Conservation (phyloP, 1,284 basidiomycete species). For the Ceratobasidium sp. region DNA sequence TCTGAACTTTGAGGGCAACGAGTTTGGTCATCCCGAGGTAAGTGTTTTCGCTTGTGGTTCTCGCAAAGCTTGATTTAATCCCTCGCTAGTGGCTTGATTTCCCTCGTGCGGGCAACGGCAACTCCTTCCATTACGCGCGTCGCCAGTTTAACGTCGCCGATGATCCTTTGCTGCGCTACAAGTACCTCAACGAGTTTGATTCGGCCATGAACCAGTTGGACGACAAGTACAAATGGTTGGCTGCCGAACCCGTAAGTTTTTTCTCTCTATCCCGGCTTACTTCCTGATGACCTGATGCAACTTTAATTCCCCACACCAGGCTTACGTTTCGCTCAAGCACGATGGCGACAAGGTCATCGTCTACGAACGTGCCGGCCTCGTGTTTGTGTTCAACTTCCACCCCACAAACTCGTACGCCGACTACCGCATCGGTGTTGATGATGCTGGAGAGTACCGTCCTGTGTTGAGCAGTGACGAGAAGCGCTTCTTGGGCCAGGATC, state of each 20-base stretch:
- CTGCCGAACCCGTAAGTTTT: constrained; percentile 73
- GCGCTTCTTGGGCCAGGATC: constrained; percentile 88
- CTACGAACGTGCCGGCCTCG: constrained; percentile 89
- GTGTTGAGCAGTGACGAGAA: constrained; percentile 88
- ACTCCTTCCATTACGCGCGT: constrained; percentile 95
- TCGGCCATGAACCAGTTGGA: constrained; percentile 92
- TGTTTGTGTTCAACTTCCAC: constrained; percentile 99
- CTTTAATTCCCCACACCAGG: constrained; percentile 59
- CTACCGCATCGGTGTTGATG: constrained; percentile 92
- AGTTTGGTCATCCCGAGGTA: constrained; percentile 96
- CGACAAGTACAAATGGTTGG: constrained; percentile 84
- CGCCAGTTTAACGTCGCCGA: constrained; percentile 97
- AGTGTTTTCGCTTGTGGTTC: constrained; percentile 44
- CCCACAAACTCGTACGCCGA: constrained; percentile 88
- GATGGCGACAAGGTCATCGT: constrained; percentile 92
- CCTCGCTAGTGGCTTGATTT: constrained; percentile 92
- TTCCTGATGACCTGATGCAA: background rate
- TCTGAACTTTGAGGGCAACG: constrained; percentile 98
- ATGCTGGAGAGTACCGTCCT: constrained; percentile 85
- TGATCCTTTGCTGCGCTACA: constrained; percentile 86
- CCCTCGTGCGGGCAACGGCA: constrained; percentile 92
- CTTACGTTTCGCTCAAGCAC: constrained; percentile 92
- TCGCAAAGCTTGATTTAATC: constrained; percentile 14
- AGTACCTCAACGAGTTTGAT: constrained; percentile 94
- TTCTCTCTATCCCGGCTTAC: background rate